Conservation (phyloP, 2,329 filamentous ascomycete species). For the Beauveria scarabaeidicola region DNA sequence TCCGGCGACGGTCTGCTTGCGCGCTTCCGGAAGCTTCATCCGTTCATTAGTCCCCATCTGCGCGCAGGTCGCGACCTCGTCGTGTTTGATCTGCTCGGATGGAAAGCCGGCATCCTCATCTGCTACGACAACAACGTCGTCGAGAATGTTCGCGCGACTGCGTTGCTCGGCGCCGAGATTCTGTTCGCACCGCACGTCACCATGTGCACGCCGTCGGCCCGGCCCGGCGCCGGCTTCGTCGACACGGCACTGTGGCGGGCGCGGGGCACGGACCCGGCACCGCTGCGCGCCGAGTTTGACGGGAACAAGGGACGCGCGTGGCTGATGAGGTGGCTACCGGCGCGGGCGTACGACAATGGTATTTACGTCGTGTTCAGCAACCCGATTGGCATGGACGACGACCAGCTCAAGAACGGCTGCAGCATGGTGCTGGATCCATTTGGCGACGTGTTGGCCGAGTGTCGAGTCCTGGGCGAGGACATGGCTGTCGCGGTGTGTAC, state of each 20-base stretch:
- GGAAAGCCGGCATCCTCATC: slow-evolving; percentile 15
- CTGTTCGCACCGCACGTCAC: slow-evolving; percentile 16
- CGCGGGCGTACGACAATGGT: slow-evolving; percentile 15
- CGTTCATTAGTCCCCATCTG: slow-evolving; percentile 14
- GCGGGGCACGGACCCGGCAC: slow-evolving; percentile 12
- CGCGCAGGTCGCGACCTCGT: slow-evolving; percentile 11
- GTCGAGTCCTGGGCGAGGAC: slow-evolving; percentile 12
- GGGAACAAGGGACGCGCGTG: slow-evolving; percentile 15
- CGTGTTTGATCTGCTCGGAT: slow-evolving; percentile 15
- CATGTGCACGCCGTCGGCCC: slow-evolving; percentile 15
- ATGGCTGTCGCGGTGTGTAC: slow-evolving; percentile 14
- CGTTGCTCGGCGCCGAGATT: slow-evolving; percentile 13
- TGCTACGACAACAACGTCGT: slow-evolving; percentile 18
- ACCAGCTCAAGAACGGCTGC: slow-evolving; percentile 16
- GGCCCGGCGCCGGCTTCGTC: slow-evolving; percentile 15
- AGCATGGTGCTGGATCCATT: slow-evolving; percentile 15
- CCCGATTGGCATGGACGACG: slow-evolving; percentile 15
- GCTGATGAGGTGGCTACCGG: slow-evolving; percentile 16
- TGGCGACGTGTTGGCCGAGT: slow-evolving; percentile 15
- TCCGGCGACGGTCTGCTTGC: slow-evolving; percentile 11
- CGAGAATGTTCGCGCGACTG: slow-evolving; percentile 14
- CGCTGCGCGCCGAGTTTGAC: slow-evolving; percentile 14
- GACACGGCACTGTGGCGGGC: slow-evolving; percentile 11
- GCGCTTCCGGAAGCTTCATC: slow-evolving; percentile 15
- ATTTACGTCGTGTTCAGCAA: slow-evolving; percentile 16